phyloP scores from a whole-genome alignment of 1,284 basidiomycete genomes.

The Pseudozyma flocculosa region DNA sequence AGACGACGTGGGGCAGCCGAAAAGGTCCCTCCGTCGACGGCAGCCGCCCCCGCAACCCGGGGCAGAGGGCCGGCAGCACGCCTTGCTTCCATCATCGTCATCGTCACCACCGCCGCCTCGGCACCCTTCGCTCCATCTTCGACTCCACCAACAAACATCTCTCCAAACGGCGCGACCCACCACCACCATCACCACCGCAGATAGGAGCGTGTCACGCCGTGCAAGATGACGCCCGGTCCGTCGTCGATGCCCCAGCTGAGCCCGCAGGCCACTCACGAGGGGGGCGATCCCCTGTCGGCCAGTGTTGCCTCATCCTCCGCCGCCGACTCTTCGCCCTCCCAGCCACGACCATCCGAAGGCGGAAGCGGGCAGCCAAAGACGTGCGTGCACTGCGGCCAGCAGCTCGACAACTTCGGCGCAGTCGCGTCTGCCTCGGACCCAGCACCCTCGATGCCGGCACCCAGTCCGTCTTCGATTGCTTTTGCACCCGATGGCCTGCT shows the following conservation, averaged over 20 bases:
- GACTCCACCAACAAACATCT: too few relatives aligned
- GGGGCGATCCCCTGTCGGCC: too few relatives aligned
- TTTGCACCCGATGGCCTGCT: slow-evolving; percentile 28
- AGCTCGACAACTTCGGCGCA: slow-evolving; percentile 23
- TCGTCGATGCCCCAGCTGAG: slow-evolving; percentile 15
- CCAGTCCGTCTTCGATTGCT: slow-evolving; percentile 33
- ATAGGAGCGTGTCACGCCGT: neutral
- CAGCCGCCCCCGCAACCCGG: too few relatives aligned
- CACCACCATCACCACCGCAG: too few relatives aligned
- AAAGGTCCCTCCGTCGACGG: too few relatives aligned
- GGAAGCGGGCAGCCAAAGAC: slow-evolving; percentile 26
- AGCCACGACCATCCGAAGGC: slow-evolving; percentile 4
- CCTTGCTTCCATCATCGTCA: too few relatives aligned
- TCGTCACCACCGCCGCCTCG: too few relatives aligned
- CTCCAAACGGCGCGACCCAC: too few relatives aligned
- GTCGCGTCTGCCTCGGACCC: slow-evolving; percentile 7
- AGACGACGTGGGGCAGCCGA: too few relatives aligned
- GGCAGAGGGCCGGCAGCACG: too few relatives aligned
- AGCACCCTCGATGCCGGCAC: slow-evolving; percentile 23
- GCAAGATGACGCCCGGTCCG: slow-evolving; percentile 29
- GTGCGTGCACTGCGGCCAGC: slow-evolving; percentile 27
- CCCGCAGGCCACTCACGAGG: slow-evolving; percentile 2
- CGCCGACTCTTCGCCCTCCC: neutral
- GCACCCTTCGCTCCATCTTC: too few relatives aligned
- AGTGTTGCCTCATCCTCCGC: too few relatives aligned